Evolutionary conservation across 768 basidiomycete species (phyloP).

Genomic region (Auricularia sp.): DNA sequence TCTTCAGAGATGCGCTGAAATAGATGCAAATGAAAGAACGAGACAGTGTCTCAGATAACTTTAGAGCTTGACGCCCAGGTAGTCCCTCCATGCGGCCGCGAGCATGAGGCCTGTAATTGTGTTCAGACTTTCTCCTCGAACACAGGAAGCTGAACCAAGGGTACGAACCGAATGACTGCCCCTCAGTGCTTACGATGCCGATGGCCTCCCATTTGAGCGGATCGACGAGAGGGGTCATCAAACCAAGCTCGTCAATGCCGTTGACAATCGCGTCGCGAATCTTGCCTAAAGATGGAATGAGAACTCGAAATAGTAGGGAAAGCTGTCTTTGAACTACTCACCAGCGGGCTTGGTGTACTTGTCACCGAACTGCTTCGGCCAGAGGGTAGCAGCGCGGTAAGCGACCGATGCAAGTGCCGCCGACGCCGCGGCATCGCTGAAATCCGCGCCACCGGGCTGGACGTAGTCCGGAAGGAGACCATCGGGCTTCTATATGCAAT

Average conservation of each 20-base stretch:
- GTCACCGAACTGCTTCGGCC: slow-evolving; percentile 22
- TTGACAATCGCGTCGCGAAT: slow-evolving; percentile 23
- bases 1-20: no score
- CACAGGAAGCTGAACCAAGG: not conserved
- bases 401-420: slow-evolving; percentile 19
- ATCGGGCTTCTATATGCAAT: slow-evolving; percentile 17
- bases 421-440: slow-evolving; percentile 28
- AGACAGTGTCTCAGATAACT: no score
- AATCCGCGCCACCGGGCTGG: slow-evolving; percentile 16
- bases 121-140: not conserved
- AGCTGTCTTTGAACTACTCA: not conserved
- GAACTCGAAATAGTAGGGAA: not conserved
- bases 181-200: slow-evolving; percentile 10
- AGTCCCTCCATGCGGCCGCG: not conserved
- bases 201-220: slow-evolving; percentile 24
- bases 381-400: slow-evolving; percentile 18
- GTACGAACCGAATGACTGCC: not conserved
- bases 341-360: slow-evolving; percentile 23
- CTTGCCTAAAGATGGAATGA: slow-evolving; percentile 8
- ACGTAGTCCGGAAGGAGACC: slow-evolving; percentile 31
- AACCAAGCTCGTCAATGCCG: slow-evolving; percentile 28
- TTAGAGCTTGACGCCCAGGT: not conserved
- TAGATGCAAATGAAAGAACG: no score
- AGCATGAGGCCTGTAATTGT: not conserved
- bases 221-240: slow-evolving; percentile 28